Percentiles rank a stretch among this genome's conserved stretches.
Evolutionary conservation across 2,329 filamentous ascomycete genomes (phyloP).

Genomic region (Ophiostoma sp.): DNA sequence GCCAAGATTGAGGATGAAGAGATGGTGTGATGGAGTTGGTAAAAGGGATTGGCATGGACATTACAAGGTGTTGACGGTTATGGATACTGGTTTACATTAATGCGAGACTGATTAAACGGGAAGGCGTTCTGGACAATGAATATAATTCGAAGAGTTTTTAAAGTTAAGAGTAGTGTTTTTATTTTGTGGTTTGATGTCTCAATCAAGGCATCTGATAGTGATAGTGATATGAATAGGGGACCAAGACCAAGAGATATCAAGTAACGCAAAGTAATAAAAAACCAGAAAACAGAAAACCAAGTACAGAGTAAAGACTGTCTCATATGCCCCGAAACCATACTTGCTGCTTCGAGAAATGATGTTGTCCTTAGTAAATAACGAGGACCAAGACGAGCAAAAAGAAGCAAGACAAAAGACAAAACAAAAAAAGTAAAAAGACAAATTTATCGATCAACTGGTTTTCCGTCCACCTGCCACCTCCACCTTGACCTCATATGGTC

Average conservation of each 20-base stretch:
- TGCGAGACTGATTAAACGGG: neutral
- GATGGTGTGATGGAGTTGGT: neutral
- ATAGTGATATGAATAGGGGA: neutral
- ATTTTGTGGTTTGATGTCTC: neutral
- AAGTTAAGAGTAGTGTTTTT: neutral
- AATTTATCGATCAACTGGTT: no score
- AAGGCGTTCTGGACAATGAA: neutral
- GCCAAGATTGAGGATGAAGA: neutral
- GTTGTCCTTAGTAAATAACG: neutral
- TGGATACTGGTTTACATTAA: neutral
- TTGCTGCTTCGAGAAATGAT: neutral
- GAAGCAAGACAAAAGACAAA: neutral
- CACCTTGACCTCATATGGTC: constrained; percentile 53
- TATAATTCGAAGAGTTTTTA: no score
- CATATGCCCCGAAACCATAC: neutral
- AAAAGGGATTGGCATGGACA: neutral
- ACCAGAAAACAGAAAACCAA: neutral
- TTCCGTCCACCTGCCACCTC: no score
- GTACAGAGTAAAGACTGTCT: neutral
- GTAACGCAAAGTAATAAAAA: no score
- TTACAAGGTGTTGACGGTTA: neutral
- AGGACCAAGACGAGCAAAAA: neutral
- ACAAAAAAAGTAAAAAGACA: neutral
- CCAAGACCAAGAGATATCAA: neutral
- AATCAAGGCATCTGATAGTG: neutral